phyloP scores from a whole-genome alignment of 192 early-diverging fungal species.

The Podila epigama region DNA sequence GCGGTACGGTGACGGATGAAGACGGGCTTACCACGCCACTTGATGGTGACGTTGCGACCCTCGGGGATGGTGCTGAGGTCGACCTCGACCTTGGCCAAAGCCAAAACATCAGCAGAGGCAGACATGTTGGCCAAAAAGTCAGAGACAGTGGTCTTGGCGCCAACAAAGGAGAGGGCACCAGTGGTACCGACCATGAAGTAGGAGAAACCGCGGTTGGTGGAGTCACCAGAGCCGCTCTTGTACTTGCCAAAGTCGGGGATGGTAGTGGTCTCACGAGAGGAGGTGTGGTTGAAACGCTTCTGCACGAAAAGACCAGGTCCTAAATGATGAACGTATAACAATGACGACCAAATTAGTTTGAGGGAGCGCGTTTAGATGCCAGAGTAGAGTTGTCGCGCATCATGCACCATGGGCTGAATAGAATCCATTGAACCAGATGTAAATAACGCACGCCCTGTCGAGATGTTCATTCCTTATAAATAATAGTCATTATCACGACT shows the following conservation, averaged over 20 bases:
- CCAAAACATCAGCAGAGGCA: slow-evolving; percentile 98
- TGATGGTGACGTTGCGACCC: slow-evolving; percentile 96
- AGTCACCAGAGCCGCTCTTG: slow-evolving; percentile 59
- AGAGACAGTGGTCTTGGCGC: slow-evolving; percentile 89
- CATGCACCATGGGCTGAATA: too few species aligned
- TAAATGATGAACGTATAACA: too few species aligned
- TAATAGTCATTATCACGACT: too few species aligned
- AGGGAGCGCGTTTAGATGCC: neutral
- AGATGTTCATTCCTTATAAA: too few species aligned
- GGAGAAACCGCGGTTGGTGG: slow-evolving; percentile 80
- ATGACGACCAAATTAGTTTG: neutral
- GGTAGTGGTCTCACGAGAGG: slow-evolving; percentile 60
- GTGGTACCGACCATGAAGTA: slow-evolving; percentile 96
- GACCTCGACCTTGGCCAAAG: slow-evolving; percentile 97
- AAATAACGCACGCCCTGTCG: too few species aligned
- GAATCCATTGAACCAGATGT: too few species aligned
- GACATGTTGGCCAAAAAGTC: slow-evolving; percentile 86
- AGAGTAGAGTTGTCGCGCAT: too few species aligned
- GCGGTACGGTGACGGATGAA: slow-evolving; percentile 96
- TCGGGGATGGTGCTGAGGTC: slow-evolving; percentile 91
- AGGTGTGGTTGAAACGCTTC: slow-evolving; percentile 59
- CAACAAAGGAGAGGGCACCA: slow-evolving; percentile 79
- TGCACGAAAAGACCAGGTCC: slow-evolving; percentile 36
- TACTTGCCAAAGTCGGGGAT: slow-evolving; percentile 64
- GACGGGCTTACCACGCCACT: slow-evolving; percentile 99